Base-by-base conservation (phyloP, 2,329 filamentous ascomycete species). In the Penicillium sp. region DNA sequence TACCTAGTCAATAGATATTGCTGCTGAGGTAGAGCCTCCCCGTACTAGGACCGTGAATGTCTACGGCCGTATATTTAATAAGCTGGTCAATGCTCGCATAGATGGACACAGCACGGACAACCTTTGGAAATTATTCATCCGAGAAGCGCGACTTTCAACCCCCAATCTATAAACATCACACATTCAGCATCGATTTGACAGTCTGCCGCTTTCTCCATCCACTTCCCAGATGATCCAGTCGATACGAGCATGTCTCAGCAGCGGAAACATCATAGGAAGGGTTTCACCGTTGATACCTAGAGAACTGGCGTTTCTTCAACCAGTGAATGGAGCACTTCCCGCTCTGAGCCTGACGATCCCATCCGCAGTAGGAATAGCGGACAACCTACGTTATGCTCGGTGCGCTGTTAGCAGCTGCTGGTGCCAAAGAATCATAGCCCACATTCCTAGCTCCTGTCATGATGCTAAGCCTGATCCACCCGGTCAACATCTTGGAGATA, bases 191-290 rank as follows among this genome's bases (percentile, higher is more conserved):
- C 13, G 20, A 40, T 10, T n/a, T 40, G 23, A 40, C 5, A 2
- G 7, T 33, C 24, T 13, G 31, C 31, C 39, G 24, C 25, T 47
- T 47, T 23, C 23, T 24, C 4, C 6, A 6, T 31, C 29, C 24
- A 15, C 4, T 37, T 10, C 42, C 25, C 31, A 37, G 4, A n/a
- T 3, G n/a, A 31, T 42, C 40, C 40, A 6, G 40, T 39, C 35
- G n/a, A 9, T n/a, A 7, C 6, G 13, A 31, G 12, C n/a, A 12
- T 49, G 53, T 55, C 45, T 55, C 47, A 49, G 40, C 9, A 18
- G 9, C 28, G 20, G 38, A 43, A 31, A 42, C 15, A 39, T 45
- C 25, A 56, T 52, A 54, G 54, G 54, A 54, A 47, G n/a, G 43
- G 49, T 54, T 54, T 54, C 52, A 54, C 52, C 37, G 40, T n/a